A percentile compares a stretch with the other conserved stretches of the same genome.
Evolutionary conservation across 2,329 filamentous ascomycete genomes (phyloP).

Genomic region (Penicillium capsulatum): DNA sequence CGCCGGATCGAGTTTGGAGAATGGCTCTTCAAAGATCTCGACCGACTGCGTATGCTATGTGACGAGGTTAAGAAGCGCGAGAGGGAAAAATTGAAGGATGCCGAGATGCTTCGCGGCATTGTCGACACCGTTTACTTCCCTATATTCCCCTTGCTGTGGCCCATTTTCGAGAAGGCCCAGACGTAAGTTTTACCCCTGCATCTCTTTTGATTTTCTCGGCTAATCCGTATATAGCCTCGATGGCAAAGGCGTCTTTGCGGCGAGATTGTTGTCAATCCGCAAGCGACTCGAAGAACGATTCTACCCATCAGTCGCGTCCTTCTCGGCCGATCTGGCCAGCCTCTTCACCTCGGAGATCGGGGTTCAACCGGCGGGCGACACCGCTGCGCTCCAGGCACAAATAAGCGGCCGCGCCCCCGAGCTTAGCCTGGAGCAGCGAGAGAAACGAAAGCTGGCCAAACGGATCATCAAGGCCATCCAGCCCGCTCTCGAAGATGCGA

Average conservation of each 20-base stretch:
- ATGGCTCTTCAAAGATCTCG: slow-evolving; percentile 60
- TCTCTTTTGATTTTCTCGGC: background rate
- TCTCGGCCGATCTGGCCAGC: slow-evolving; percentile 55
- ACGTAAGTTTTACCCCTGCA: slow-evolving; percentile 56
- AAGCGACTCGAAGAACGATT: slow-evolving; percentile 52
- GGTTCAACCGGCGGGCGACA: slow-evolving; percentile 45
- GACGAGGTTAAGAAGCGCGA: slow-evolving; percentile 72
- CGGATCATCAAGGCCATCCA: slow-evolving; percentile 82
- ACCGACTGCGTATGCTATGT: slow-evolving; percentile 67
- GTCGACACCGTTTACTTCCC: slow-evolving; percentile 92
- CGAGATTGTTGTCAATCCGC: slow-evolving; percentile 52
- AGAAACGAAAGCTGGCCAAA: slow-evolving; percentile 80
- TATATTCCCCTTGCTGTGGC: slow-evolving; percentile 68
- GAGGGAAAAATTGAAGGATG: slow-evolving; percentile 68
- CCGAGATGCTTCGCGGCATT: slow-evolving; percentile 70
- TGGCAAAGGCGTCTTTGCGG: slow-evolving; percentile 51
- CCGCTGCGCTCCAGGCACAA: slow-evolving; percentile 48
- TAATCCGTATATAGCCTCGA: slow-evolving; percentile 41
- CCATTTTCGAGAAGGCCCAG: slow-evolving; percentile 74
- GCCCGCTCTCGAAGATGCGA: slow-evolving; percentile 68
- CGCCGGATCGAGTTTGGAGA: slow-evolving; percentile 86
- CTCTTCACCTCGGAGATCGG: slow-evolving; percentile 55
- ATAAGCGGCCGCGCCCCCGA: slow-evolving; percentile 47
- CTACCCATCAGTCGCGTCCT: slow-evolving; percentile 59
- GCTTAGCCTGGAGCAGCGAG: slow-evolving; percentile 62